Conservation (phyloP, 805 yeast genomes). For the Candida maltosa region DNA sequence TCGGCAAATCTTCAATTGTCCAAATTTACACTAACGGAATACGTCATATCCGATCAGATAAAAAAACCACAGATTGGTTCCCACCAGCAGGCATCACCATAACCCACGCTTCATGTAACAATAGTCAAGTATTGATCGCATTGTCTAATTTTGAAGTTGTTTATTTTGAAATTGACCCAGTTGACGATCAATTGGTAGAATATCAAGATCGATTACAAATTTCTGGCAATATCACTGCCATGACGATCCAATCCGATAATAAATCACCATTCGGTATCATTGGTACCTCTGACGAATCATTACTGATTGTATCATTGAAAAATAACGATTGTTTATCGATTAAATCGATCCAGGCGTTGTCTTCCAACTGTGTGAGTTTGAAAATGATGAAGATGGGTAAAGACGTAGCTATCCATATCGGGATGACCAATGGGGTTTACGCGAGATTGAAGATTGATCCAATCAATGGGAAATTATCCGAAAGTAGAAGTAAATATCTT, state of each 20-base stretch:
- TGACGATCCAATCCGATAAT: slow-evolving; percentile 41
- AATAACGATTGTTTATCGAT: slow-evolving; percentile 58
- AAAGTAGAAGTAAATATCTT: slow-evolving; percentile 65
- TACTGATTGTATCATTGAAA: slow-evolving; percentile 64
- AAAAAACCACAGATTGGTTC: slow-evolving; percentile 62
- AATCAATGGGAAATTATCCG: slow-evolving; percentile 54
- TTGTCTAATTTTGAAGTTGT: slow-evolving; percentile 72
- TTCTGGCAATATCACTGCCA: slow-evolving; percentile 45
- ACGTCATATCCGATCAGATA: slow-evolving; percentile 41
- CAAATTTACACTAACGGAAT: slow-evolving; percentile 76
- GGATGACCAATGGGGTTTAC: slow-evolving; percentile 81
- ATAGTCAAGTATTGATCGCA: slow-evolving; percentile 66
- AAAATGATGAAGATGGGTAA: slow-evolving; percentile 16
- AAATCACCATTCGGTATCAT: slow-evolving; percentile 59
- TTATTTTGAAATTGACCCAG: slow-evolving; percentile 74
- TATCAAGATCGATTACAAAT: slow-evolving; percentile 60
- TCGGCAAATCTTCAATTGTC: slow-evolving; percentile 60
- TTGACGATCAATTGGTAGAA: slow-evolving; percentile 63
- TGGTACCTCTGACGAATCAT: slow-evolving; percentile 67
- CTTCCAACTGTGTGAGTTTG: slow-evolving; percentile 38
- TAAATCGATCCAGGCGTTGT: slow-evolving; percentile 62
- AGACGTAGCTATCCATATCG: slow-evolving; percentile 58
- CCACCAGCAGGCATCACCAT: slow-evolving; percentile 78
- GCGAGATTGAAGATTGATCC: slow-evolving; percentile 58
- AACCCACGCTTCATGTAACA: slow-evolving; percentile 56